Evolutionary conservation across 768 basidiomycete species (phyloP), one percentile per base, ranked within the genome.

Genomic region (Dendrothele bispora): DNA sequence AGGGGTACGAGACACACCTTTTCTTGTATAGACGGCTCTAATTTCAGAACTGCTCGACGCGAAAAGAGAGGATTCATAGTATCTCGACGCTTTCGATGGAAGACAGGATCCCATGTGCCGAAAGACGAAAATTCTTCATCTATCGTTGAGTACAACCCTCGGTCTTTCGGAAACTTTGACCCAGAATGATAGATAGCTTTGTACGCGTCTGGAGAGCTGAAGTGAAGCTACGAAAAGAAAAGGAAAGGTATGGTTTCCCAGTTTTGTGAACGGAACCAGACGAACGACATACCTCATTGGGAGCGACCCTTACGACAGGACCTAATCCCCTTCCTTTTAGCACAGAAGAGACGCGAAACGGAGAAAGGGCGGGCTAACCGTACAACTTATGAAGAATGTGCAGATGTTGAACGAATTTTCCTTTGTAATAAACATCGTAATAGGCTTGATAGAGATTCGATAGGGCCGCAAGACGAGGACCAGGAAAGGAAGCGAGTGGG

Each of bases 131-230:
- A 42, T 26, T 42, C 44, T 28, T 45, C n/a, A 5, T 50, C 55
- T 24, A 61, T 58, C 21, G 39, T 37, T 5, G 43, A 27, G 28
- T 61, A 62, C 26, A 48, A 39, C 1, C 17, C 6, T 11, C 36
- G 18, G 6, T 60, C 54, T 39, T 62, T 62, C 20, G 50, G 36
- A 53, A 61, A 61, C 36, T 51, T 46, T 27, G 38, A 20, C 15
- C 34, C 49, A 2, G 48, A 22, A 2, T 25, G 24, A 18, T 52
- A 52, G 22, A 52, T 49, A 12, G 14, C 28, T 15, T 27, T 24
- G 42, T 35, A 52, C 10, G 47, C 51, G 7, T 35, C 29, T 22
- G 48, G n/a, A 25, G 17, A 30, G 30, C 30, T 28, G 40, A 52
- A 52, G 32, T 49, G 46, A 2, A 52, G 32, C 49, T 51, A 12